These are phyloP conservation scores for Chlorella sp. DNA, from an alignment of 139 green algal species.

Conservation along the genomic window DNA sequence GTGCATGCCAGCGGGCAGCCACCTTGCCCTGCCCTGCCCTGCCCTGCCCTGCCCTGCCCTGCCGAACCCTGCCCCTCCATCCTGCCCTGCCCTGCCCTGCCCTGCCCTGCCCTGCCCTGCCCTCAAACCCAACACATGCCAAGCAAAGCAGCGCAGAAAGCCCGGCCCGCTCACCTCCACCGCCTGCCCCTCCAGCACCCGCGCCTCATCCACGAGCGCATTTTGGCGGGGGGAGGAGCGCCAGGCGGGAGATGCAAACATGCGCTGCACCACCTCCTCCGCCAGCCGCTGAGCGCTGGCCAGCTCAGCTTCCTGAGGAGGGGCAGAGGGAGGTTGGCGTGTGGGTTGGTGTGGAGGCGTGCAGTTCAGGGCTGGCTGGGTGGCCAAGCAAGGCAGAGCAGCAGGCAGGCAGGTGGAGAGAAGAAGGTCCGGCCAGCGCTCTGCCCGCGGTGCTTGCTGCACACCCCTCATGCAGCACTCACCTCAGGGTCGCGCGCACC, in stretches of 20 bases:
- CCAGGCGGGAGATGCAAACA: slow-evolving; percentile 20
- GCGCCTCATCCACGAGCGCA: background rate
- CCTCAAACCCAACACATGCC: too few relatives aligned
- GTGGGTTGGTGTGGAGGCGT: background rate
- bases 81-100: too few relatives aligned
- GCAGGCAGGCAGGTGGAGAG: background rate
- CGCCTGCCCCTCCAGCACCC: slow-evolving; percentile 11
- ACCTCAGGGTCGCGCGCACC: background rate
- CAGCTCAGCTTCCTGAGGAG: slow-evolving; percentile 13
- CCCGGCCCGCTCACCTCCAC: background rate
- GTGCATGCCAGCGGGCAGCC: background rate
- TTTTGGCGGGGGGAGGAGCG: background rate
- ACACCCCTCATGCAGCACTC: too few relatives aligned
- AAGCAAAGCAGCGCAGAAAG: too few relatives aligned
- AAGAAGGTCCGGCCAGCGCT: background rate
- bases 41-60: too few relatives aligned
- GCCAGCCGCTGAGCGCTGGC: background rate
- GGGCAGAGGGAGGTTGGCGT: background rate
- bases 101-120: too few relatives aligned
- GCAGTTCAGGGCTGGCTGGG: background rate
- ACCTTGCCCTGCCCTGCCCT: too few relatives aligned
- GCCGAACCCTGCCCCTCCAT: too few relatives aligned
- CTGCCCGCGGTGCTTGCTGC: too few relatives aligned
- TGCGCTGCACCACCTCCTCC: slow-evolving; percentile 14
- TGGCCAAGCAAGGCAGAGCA: background rate